Conservation (phyloP, 495 filamentous ascomycete species). For the Viridothelium virens region DNA sequence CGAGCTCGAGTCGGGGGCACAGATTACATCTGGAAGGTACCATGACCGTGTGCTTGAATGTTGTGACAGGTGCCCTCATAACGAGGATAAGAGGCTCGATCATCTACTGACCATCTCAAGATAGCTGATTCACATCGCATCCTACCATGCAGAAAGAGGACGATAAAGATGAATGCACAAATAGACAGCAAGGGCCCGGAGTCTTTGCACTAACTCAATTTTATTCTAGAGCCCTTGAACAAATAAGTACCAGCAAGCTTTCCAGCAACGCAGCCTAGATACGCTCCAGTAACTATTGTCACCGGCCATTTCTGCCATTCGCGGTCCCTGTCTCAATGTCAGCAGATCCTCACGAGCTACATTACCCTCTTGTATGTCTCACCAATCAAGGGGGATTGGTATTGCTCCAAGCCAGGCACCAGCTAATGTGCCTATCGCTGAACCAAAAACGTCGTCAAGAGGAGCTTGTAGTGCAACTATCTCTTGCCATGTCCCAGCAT, state of each 20-base stretch:
- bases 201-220: constrained; percentile 39
- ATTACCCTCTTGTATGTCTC: constrained; percentile 27
- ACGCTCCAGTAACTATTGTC: constrained; percentile 69
- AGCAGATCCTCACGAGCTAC: background rate
- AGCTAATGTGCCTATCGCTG: constrained; percentile 50
- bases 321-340: constrained; percentile 50
- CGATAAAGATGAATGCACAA: background rate
- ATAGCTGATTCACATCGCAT: no score
- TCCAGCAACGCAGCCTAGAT: constrained; percentile 58
- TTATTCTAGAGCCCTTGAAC: constrained; percentile 55
- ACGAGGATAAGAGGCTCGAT: no score
- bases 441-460: constrained; percentile 64
- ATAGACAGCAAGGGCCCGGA: no score
- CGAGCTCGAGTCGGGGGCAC: no score
- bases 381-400: constrained; percentile 94
- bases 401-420: constrained; percentile 75
- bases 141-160: no score
- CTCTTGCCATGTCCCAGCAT: constrained; percentile 63
- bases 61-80: no score
- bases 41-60: no score
- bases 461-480: constrained; percentile 50
- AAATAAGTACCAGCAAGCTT: constrained; percentile 51
- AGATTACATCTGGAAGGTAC: no score
- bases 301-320: constrained; percentile 98
- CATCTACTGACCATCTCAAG: no score